Base-by-base conservation (phyloP, 495 filamentous ascomycete species). In the Aspergillus kassunensis region DNA sequence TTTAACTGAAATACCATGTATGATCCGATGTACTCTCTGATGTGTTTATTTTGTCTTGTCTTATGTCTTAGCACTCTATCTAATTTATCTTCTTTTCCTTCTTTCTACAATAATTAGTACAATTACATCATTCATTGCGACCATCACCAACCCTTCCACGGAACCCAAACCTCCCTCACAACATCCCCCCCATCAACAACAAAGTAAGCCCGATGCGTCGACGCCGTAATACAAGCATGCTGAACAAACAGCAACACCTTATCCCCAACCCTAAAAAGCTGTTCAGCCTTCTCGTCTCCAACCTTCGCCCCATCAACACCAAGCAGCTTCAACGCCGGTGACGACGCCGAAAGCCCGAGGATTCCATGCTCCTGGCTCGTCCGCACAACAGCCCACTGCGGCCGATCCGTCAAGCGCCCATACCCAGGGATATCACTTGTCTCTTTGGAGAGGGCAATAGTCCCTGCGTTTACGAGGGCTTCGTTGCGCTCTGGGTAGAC, bases 351-450 rank as follows among this genome's bases (percentile, higher is more conserved):
- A 0, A 48, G 21, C 4, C 62, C 68, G 54, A 88, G 51, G 47
- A 86, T 76, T 1, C 83, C 84, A 65, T 87, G 85, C 62, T 87
- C 85, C 66, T 88, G 85, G 50, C 77, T 80, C 40, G 85, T 76
- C 13, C 74, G 68, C 29, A 77, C 78, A 4, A 87, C 81, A 55
- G 78, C 56, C 84, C 84, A 87, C 1, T 82, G 40, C 81, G 13
- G 58, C 37, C 21, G 50, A 42, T 34, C 55, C 25, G 23, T 16
- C 0, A 58, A 40, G 2, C 48, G 51, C 3, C 41, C 57, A 18
- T 48, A 56, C 0, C 52, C 49, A 6, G 53, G 49, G 25, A 41
- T 8, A 16, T 55, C 50, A 35, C 52, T 56, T 16, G 44, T 57
- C 21, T 57, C 53, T 41, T 59, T 54, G 2, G 55, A 40, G 10